Percentiles rank a stretch among this genome's conserved stretches.
phyloP scores from a whole-genome alignment of 495 filamentous ascomycete genomes.

The Trypethelium eluteriae region DNA sequence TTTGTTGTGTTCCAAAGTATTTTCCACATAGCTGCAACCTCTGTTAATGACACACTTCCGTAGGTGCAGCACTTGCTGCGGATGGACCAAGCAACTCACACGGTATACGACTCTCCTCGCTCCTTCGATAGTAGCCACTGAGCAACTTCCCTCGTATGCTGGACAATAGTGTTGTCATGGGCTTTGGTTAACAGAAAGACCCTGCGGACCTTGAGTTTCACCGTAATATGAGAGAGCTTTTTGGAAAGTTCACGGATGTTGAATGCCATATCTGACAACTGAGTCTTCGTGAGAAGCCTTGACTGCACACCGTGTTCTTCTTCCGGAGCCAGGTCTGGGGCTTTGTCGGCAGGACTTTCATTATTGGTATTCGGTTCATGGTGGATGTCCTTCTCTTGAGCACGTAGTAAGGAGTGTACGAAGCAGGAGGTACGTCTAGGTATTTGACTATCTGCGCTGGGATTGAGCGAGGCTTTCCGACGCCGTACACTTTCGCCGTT shows the following conservation, averaged over 20 bases:
- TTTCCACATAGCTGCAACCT: constrained; percentile 55
- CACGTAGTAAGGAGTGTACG: constrained; percentile 68
- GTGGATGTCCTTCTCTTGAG: constrained; percentile 40
- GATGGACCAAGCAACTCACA: constrained; percentile 42
- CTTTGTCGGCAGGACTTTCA: constrained; percentile 37
- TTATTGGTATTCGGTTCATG: constrained; percentile 23
- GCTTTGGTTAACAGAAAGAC: constrained; percentile 87
- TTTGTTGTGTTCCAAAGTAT: constrained; percentile 58
- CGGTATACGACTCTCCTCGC: constrained; percentile 58
- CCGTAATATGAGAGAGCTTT: constrained; percentile 65
- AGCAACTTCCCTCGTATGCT: constrained; percentile 65
- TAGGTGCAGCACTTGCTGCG: background rate
- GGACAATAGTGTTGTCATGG: constrained; percentile 74
- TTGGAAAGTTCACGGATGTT: constrained; percentile 87
- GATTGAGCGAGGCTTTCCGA: constrained; percentile 63
- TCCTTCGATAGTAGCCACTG: constrained; percentile 80
- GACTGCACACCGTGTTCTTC: constrained; percentile 39
- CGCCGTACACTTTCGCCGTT: constrained; percentile 62
- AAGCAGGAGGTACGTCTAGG: constrained; percentile 59
- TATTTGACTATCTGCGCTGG: background rate
- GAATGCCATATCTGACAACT: constrained; percentile 92
- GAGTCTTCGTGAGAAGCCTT: constrained; percentile 76
- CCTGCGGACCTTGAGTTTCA: constrained; percentile 71
- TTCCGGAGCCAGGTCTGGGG: constrained; percentile 18
- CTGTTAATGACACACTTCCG: background rate